phyloP scores from a whole-genome alignment of 2,329 filamentous ascomycete species.

The Colletotrichum sp. region DNA sequence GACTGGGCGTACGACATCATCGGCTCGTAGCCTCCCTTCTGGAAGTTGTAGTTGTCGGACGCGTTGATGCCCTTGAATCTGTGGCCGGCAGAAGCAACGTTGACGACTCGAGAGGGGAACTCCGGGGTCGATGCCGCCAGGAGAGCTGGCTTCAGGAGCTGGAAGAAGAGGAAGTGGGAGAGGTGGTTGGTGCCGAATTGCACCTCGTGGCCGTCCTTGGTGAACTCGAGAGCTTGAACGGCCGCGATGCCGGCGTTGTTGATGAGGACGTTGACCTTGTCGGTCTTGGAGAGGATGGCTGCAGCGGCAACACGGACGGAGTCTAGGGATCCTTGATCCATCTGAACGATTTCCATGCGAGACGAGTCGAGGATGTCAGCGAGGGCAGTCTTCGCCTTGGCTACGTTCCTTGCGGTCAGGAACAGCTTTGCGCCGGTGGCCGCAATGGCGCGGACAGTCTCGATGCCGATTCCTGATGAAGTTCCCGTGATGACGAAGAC shows the following conservation, averaged over 20 bases:
- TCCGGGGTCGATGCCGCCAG: slow-evolving; percentile 20
- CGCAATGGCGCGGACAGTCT: slow-evolving; percentile 40
- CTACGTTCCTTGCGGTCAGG: slow-evolving; percentile 36
- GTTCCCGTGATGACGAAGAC: slow-evolving; percentile 40
- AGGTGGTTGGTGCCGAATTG: slow-evolving; percentile 32
- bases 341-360: not conserved
- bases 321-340: slow-evolving; percentile 19
- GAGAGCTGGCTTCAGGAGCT: slow-evolving; percentile 26
- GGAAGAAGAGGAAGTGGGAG: slow-evolving; percentile 29
- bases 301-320: slow-evolving; percentile 30
- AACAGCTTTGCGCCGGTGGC: slow-evolving; percentile 40
- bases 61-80: slow-evolving; percentile 29
- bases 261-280: slow-evolving; percentile 43
- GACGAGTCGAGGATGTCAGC: slow-evolving; percentile 17
- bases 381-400: slow-evolving; percentile 33
- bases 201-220: slow-evolving; percentile 24
- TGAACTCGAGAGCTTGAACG: slow-evolving; percentile 21
- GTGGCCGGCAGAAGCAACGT: slow-evolving; percentile 47
- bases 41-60: slow-evolving; percentile 33
- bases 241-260: slow-evolving; percentile 48
- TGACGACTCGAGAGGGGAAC: slow-evolving; percentile 51
- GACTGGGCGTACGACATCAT: slow-evolving; percentile 47
- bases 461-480: slow-evolving; percentile 40
- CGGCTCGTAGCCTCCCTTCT: slow-evolving; percentile 30
- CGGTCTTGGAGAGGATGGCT: slow-evolving; percentile 29